Percentiles rank a stretch among this genome's conserved stretches.
Conservation (phyloP, 768 basidiomycete species). For the Boletellus ananiceps region DNA sequence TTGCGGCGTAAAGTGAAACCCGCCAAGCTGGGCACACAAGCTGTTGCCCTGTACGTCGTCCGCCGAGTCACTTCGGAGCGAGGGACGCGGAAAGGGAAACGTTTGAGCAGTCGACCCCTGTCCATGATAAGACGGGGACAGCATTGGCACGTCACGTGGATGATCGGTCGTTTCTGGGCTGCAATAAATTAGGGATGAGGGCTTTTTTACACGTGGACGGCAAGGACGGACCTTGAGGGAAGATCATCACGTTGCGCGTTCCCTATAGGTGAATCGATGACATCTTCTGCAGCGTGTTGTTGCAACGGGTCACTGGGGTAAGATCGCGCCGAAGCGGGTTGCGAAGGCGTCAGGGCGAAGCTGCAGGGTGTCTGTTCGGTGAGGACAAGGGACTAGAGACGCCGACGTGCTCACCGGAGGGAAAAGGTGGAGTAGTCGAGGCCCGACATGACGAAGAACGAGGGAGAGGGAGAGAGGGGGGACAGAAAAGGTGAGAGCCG, state of each 20-base stretch:
- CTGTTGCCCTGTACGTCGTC: slow-evolving; percentile 25
- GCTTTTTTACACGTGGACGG: slow-evolving; percentile 22
- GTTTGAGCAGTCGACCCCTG: slow-evolving; percentile 12
- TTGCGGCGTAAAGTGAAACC: slow-evolving; percentile 23
- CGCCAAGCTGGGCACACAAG: slow-evolving; percentile 22
- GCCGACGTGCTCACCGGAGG: slow-evolving; percentile 14
- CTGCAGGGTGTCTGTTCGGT: slow-evolving; percentile 9
- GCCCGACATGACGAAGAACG: slow-evolving; percentile 14
- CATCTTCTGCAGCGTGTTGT: slow-evolving; percentile 27
- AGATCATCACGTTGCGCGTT: slow-evolving; percentile 30
- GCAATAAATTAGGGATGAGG: slow-evolving; percentile 14
- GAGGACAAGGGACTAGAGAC: background rate
- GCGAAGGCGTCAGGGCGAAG: slow-evolving; percentile 27
- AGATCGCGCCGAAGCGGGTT: slow-evolving; percentile 20
- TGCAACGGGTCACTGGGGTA: slow-evolving; percentile 26
- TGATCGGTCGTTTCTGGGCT: slow-evolving; percentile 17
- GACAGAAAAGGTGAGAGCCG: background rate
- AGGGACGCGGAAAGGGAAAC: slow-evolving; percentile 9
- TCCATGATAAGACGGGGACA: slow-evolving; percentile 20
- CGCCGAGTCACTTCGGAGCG: slow-evolving; percentile 10
- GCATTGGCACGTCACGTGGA: slow-evolving; percentile 20
- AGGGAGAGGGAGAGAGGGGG: background rate
- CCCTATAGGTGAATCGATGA: slow-evolving; percentile 26
- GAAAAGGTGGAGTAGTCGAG: slow-evolving; percentile 29
- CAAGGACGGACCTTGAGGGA: slow-evolving; percentile 32